Percentiles rank a stretch among this genome's conserved stretches.
Evolutionary conservation across 257 asterid genomes (phyloP).

Genomic region (Plantago elongata): DNA sequence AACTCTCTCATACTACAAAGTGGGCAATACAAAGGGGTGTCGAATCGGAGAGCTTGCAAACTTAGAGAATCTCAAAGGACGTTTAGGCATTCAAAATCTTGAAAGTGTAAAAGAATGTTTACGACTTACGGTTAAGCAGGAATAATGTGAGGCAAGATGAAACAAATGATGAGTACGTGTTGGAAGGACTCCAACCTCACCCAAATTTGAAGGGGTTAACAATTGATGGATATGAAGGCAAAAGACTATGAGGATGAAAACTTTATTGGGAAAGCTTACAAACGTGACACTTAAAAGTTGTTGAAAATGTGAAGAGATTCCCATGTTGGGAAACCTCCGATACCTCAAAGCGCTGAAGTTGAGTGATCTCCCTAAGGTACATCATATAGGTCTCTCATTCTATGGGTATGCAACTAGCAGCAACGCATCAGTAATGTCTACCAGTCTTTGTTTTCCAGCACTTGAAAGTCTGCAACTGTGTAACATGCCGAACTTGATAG

Average conservation of each 20-base stretch:
- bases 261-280: background rate
- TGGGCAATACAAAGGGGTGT: conserved; percentile 12
- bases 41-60: conserved; percentile 18
- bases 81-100: conserved; percentile 13
- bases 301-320: conserved; percentile 11
- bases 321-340: conserved; percentile 23
- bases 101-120: conserved; percentile 14
- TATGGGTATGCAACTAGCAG: background rate
- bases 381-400: background rate
- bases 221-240: too few species aligned
- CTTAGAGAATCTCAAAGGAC: conserved; percentile 6
- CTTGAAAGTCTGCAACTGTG: background rate
- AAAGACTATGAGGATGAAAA: background rate
- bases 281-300: too few species aligned
- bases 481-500: background rate
- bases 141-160: background rate
- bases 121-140: background rate
- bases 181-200: conserved; percentile 32
- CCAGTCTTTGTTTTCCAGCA: background rate
- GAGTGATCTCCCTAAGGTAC: background rate
- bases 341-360: background rate
- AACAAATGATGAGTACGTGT: background rate
- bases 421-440: background rate
- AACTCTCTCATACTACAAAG: background rate
- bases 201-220: conserved; percentile 11